Evolutionary conservation across 441 rosid species (phyloP), one percentile per base, ranked within the genome.

Genomic region (Sinapis alba): DNA sequence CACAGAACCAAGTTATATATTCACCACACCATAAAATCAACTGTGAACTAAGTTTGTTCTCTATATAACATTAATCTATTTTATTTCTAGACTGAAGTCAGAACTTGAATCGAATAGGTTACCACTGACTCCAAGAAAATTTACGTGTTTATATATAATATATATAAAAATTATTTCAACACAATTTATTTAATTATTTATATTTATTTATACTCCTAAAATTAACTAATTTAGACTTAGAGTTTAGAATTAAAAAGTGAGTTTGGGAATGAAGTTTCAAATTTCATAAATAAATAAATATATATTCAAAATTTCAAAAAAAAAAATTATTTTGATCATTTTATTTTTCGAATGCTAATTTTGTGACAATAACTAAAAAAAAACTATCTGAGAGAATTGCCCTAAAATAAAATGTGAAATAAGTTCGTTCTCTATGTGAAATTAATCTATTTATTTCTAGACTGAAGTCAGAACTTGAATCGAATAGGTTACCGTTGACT

Each of bases 1-100:
- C 63, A 63, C 20, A 54, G 10, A 50, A 15, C 18, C 41, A 73
- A 38, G 65, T 63, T 54, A 65, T n/a, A n/a, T n/a, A n/a, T 8
- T 41, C 61, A 57, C 60, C 58, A 64, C 19, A 18, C 2, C 23
- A 50, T 7, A 77, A 1, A 47, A 7, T 2, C 18, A 45, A 50
- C 7, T 47, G 4, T 47, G 19, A 18, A 7, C 18, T 50, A 50
- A 41, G 1, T 41, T 38, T 5, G 53, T 45, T 45, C 7, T 6
- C 20, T 2, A 0, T 6, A 7, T 45, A 2, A 6, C n/a, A 43
- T 4, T 11, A n/a, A 43, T 34, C 27, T 34, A 34, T 43, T 43
- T n/a, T 41, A 41, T 4, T 41, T 45, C 16, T 45, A 3, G 53
- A 45, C 53, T 45, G 16, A 24, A 2, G 20, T 15, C 20, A 6